Evolutionary conservation across 148 eudicot species (phyloP).

Genomic region (Silene conica): DNA sequence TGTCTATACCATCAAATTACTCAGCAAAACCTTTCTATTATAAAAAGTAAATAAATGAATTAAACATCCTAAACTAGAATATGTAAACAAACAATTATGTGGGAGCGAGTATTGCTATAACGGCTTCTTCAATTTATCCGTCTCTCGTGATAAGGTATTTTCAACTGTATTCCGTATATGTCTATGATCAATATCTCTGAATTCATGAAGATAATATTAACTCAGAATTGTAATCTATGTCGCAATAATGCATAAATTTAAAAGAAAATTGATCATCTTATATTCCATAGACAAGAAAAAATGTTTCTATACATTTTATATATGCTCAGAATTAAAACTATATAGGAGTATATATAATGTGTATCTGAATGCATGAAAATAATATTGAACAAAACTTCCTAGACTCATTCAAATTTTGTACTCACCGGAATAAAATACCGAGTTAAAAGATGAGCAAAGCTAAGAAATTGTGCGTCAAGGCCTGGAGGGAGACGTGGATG

Average conservation of each 20-base stretch:
- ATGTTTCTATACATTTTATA: slow-evolving; percentile 24
- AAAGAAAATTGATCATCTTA: background rate
- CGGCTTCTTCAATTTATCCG: too few species aligned
- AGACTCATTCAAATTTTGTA: slow-evolving; percentile 8
- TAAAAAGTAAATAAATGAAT: too few species aligned
- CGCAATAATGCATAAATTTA: background rate
- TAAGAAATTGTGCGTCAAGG: slow-evolving; percentile 8
- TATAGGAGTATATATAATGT: background rate
- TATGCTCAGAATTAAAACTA: background rate
- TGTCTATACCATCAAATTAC: too few species aligned
- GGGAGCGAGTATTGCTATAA: too few species aligned
- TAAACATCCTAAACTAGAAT: too few species aligned
- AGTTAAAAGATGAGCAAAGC: slow-evolving; percentile 13
- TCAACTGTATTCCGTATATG: too few species aligned
- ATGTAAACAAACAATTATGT: too few species aligned
- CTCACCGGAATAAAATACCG: background rate
- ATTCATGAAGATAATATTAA: too few species aligned
- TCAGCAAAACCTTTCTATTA: too few species aligned
- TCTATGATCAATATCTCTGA: too few species aligned
- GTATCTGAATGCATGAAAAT: slow-evolving; percentile 4
- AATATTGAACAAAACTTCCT: slow-evolving; percentile 15
- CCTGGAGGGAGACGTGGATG: slow-evolving; percentile 21
- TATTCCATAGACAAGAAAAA: slow-evolving; percentile 1
- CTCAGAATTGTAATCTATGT: too few species aligned
- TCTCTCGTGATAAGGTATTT: too few species aligned